Evolutionary conservation across 208 protist genomes (phyloP).

Genomic region (Trypanosoma conorhini): DNA sequence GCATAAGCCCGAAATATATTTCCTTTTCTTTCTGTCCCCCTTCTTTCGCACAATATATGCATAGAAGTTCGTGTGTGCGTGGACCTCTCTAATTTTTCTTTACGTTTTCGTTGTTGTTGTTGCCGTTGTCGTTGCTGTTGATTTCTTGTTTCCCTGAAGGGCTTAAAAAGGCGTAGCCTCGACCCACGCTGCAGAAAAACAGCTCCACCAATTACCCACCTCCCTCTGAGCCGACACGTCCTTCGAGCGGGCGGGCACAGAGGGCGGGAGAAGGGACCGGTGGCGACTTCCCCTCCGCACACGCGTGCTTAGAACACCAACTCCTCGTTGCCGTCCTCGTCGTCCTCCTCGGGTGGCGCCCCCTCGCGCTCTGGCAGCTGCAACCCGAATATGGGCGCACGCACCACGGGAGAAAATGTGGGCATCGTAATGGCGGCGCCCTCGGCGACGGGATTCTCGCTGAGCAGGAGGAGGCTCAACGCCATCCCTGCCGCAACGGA

Average conservation of each 20-base stretch:
- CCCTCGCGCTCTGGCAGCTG: constrained; percentile 34
- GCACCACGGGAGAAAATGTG: constrained; percentile 48
- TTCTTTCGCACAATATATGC: not conserved
- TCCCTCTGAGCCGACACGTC: not conserved
- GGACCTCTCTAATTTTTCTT: not conserved
- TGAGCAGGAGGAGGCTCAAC: constrained; percentile 70
- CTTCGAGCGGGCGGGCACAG: not conserved
- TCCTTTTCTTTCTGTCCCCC: not conserved
- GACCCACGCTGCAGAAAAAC: not conserved
- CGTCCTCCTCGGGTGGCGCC: constrained; percentile 45
- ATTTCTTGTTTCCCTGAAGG: constrained; percentile 1
- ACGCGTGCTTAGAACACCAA: constrained; percentile 34
- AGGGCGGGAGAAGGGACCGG: not conserved
- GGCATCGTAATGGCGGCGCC: constrained; percentile 50
- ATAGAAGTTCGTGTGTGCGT: not conserved
- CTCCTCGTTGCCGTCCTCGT: constrained; percentile 32
- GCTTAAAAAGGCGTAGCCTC: not conserved
- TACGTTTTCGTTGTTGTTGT: not conserved
- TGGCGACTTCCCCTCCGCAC: not conserved
- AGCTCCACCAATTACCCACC: not conserved
- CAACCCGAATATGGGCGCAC: constrained; percentile 57
- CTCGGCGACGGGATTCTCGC: constrained; percentile 59
- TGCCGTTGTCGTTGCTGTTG: not conserved
- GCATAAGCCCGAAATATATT: not conserved
- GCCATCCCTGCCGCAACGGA: constrained; percentile 73